Evolutionary conservation across 495 filamentous ascomycete genomes (phyloP).

Genomic region (Chaetomium cochliodes): DNA sequence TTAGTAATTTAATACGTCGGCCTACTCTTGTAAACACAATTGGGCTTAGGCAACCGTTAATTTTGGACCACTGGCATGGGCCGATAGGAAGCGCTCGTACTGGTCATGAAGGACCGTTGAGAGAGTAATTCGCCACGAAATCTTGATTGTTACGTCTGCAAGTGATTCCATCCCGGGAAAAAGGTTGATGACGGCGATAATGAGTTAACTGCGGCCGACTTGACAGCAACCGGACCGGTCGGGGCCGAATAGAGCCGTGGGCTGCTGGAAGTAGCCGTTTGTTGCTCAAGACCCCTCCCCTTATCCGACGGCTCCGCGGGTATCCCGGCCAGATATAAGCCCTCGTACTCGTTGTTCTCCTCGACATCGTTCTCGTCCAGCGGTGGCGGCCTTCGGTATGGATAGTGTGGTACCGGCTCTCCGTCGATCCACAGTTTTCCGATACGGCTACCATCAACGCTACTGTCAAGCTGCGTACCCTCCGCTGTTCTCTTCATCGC

Average conservation of each 20-base stretch:
- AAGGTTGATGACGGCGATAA: not conserved
- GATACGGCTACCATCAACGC: not conserved
- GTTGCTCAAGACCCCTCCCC: conserved; percentile 12
- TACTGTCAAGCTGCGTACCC: not conserved
- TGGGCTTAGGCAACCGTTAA: too few relatives aligned
- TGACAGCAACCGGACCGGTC: not conserved
- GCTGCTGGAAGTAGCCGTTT: not conserved
- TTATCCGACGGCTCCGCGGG: conserved; percentile 15
- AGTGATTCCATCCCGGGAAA: conserved; percentile 16
- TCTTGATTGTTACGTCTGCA: conserved; percentile 10
- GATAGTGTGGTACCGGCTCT: conserved; percentile 24
- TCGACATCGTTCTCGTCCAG: conserved; percentile 21
- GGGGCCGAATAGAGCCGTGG: not conserved
- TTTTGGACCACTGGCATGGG: too few relatives aligned
- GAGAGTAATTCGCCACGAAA: too few relatives aligned
- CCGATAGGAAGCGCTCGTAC: too few relatives aligned
- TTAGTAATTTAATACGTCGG: too few relatives aligned
- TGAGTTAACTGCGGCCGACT: not conserved
- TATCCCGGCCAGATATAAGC: conserved; percentile 23
- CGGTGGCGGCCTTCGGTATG: conserved; percentile 23
- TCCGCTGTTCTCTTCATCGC: conserved; percentile 17
- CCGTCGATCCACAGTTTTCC: conserved; percentile 27
- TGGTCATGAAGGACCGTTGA: too few relatives aligned
- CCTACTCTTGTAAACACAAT: too few relatives aligned
- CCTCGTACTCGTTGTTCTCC: conserved; percentile 22